Conservation (phyloP, 148 eudicot genomes). For the Selenicereus undatus region DNA sequence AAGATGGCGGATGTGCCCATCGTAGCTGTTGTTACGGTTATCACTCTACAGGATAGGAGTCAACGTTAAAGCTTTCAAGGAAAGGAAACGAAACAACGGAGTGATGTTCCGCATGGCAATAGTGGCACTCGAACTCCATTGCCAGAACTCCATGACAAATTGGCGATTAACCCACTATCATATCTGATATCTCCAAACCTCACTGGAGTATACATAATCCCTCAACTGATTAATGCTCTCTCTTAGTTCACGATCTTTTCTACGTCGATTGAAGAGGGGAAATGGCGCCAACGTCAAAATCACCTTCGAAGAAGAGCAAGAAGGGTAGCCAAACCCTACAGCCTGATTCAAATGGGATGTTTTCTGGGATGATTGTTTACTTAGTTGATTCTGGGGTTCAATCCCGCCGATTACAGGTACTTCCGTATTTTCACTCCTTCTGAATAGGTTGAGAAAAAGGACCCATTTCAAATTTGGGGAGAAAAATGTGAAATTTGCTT, state of each 20-base stretch:
- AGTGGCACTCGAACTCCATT: too few species aligned
- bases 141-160: too few species aligned
- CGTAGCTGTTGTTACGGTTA: too few species aligned
- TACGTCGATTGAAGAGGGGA: background rate
- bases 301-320: slow-evolving; percentile 1
- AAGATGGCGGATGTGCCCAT: background rate
- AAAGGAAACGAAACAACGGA: background rate
- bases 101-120: background rate
- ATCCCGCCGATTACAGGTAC: slow-evolving; percentile 73
- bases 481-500: too few species aligned
- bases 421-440: background rate
- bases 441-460: background rate
- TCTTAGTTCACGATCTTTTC: background rate
- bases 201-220: background rate
- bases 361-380: slow-evolving; percentile 67
- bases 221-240: background rate
- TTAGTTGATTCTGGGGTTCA: slow-evolving; percentile 55
- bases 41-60: too few species aligned
- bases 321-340: slow-evolving; percentile 33
- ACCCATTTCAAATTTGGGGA: background rate
- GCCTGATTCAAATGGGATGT: slow-evolving; percentile 58
- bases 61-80: background rate
- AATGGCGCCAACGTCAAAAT: slow-evolving; percentile 37
- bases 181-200: background rate
- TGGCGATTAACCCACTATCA: background rate